phyloP scores from a whole-genome alignment of 2,329 filamentous ascomycete genomes.

The Dactylellina parvicollis region DNA sequence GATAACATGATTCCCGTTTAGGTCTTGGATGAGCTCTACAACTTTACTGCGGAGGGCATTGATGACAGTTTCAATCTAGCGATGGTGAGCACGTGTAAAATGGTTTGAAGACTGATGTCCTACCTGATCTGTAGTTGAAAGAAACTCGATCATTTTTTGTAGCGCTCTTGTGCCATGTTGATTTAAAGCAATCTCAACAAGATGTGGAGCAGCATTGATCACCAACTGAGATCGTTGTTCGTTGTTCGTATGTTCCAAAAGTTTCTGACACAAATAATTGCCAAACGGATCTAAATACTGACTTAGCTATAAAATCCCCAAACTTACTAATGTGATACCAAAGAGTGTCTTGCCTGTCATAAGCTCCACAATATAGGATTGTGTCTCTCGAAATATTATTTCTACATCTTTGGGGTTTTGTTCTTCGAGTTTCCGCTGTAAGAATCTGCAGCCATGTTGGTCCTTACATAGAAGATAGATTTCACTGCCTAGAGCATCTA shows the following conservation, averaged over 20 bases:
- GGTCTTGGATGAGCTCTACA: slow-evolving; percentile 92
- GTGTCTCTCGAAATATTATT: slow-evolving; percentile 93
- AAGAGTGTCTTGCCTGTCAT: slow-evolving; percentile 74
- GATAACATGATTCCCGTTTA: slow-evolving; percentile 98
- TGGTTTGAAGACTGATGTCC: not conserved
- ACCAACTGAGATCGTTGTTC: slow-evolving; percentile 94
- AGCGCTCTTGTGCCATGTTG: slow-evolving; percentile 95
- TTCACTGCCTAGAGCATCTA: slow-evolving; percentile 82
- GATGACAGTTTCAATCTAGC: slow-evolving; percentile 79
- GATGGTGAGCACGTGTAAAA: not conserved
- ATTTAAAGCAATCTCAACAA: slow-evolving; percentile 93
- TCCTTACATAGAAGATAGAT: slow-evolving; percentile 95
- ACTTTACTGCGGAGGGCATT: slow-evolving; percentile 82
- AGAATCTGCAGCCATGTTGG: slow-evolving; percentile 94
- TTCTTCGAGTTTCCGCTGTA: slow-evolving; percentile 97
- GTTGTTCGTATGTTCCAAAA: slow-evolving; percentile 93
- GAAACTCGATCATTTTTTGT: slow-evolving; percentile 99
- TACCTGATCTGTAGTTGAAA: slow-evolving; percentile 81
- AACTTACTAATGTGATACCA: not conserved
- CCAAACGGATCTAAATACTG: slow-evolving; percentile 80
- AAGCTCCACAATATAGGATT: slow-evolving; percentile 91
- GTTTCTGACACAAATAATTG: slow-evolving; percentile 98
- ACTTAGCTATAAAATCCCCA: not conserved
- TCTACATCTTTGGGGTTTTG: slow-evolving; percentile 83
- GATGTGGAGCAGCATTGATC: slow-evolving; percentile 83